Percentiles rank a stretch among this genome's conserved stretches.
phyloP scores from a whole-genome alignment of 2,329 filamentous ascomycete species.

The Colletotrichum theobromicola region DNA sequence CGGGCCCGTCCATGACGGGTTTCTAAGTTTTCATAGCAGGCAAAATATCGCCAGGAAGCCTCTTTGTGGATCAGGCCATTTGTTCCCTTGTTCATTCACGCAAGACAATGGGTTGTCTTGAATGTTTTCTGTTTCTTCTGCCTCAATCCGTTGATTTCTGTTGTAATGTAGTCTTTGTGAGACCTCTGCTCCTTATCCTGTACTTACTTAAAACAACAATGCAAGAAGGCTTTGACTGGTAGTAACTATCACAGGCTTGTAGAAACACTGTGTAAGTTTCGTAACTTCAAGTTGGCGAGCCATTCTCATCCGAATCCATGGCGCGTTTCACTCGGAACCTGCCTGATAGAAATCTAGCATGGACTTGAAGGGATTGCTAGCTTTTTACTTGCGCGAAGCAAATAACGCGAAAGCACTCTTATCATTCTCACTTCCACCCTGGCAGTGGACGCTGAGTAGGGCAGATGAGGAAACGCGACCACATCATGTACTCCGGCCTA shows the following conservation, averaged over 20 bases:
- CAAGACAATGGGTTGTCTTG: neutral
- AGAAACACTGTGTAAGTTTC: neutral
- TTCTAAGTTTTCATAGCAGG: neutral
- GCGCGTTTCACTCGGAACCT: neutral
- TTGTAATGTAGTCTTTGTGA: too few relatives aligned
- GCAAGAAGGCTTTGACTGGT: neutral
- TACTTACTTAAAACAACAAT: neutral
- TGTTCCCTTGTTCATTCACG: neutral
- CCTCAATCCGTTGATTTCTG: too few relatives aligned
- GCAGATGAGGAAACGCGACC: neutral
- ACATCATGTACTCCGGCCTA: neutral
- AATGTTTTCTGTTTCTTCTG: neutral
- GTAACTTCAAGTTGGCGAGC: neutral
- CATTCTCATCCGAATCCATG: neutral
- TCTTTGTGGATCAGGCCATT: neutral
- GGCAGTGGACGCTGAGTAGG: neutral
- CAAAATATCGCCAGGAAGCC: too few relatives aligned
- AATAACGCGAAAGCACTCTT: neutral
- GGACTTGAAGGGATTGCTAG: neutral
- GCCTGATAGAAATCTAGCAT: neutral
- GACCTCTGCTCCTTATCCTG: neutral
- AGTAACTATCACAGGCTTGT: neutral
- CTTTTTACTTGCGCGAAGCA: neutral
- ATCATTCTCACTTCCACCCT: neutral
- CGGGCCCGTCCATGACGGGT: neutral